Conservation (phyloP, 805 yeast species). For the Citeromyces nyonsensis region DNA sequence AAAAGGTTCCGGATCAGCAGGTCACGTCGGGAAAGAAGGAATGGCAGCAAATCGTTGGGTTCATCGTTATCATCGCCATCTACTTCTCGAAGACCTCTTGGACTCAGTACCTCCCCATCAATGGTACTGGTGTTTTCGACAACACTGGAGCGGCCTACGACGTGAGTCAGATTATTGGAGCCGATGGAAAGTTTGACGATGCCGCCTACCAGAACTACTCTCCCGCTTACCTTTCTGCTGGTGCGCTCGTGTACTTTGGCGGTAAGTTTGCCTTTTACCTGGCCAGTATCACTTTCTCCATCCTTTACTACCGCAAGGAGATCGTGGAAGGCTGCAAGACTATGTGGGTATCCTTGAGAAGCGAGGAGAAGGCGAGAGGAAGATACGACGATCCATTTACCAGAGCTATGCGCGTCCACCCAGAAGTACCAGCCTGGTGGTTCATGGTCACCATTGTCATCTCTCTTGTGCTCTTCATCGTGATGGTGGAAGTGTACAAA, state of each 20-base stretch:
- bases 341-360: no score
- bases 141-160: background rate
- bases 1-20: conserved; percentile 41
- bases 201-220: conserved; percentile 1
- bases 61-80: conserved; percentile 32
- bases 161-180: background rate
- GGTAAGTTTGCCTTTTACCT: conserved; percentile 1
- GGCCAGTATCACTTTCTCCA: conserved; percentile 1
- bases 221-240: conserved; percentile 1
- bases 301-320: conserved; percentile 1
- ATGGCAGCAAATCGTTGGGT: conserved; percentile 38
- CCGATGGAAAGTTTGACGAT: conserved; percentile 1
- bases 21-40: no score
- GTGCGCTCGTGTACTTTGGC: background rate
- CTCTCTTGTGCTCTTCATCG: background rate
- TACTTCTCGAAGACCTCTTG: conserved; percentile 38
- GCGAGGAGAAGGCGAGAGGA: no score
- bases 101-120: conserved; percentile 14
- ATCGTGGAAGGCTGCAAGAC: background rate
- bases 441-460: background rate
- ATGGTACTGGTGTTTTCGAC: conserved; percentile 1
- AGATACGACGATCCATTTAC: conserved; percentile 1
- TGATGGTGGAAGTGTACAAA: background rate
- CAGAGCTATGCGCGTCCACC: conserved; percentile 40
- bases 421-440: conserved; percentile 57